phyloP scores from a whole-genome alignment of 1,139 yeast genomes.

The Geotrichum phurueaensis region DNA sequence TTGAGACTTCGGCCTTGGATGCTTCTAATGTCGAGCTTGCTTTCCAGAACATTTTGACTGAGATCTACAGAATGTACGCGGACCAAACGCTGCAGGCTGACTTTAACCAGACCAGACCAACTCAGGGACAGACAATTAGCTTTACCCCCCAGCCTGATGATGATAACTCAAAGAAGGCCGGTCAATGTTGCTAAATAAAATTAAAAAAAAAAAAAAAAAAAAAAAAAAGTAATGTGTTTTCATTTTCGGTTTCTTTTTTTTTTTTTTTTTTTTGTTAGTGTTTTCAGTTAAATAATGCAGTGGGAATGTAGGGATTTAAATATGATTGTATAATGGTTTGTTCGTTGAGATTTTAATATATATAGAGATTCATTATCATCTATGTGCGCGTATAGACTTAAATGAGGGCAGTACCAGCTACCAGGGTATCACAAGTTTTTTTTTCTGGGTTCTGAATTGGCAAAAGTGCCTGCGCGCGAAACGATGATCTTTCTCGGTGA shows the following conservation, averaged over 20 bases:
- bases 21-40: constrained; percentile 93
- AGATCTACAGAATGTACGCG: constrained; percentile 76
- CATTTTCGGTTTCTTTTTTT: not conserved
- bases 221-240: not conserved
- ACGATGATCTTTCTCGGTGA: not conserved
- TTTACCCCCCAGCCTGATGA: constrained; percentile 93
- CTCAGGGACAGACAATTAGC: constrained; percentile 81
- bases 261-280: constrained; percentile 7
- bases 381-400: not conserved
- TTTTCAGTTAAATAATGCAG: not conserved
- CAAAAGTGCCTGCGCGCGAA: not conserved
- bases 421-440: too few species aligned
- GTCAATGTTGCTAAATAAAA: constrained; percentile 39
- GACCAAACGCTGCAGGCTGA: constrained; percentile 40
- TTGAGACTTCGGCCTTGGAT: constrained; percentile 95
- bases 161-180: constrained; percentile 62
- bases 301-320: not conserved
- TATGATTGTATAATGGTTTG: not conserved
- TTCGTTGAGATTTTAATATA: not conserved
- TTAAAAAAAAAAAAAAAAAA: too few species aligned
- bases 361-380: not conserved
- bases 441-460: not conserved
- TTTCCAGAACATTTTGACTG: constrained; percentile 84
- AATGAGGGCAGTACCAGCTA: not conserved
- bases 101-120: constrained; percentile 45